Percentiles rank a stretch among this genome's conserved stretches.
These are phyloP conservation scores for Vishniacozyma victoriae DNA, from an alignment of 768 basidiomycete genomes.

Conservation along the genomic window DNA sequence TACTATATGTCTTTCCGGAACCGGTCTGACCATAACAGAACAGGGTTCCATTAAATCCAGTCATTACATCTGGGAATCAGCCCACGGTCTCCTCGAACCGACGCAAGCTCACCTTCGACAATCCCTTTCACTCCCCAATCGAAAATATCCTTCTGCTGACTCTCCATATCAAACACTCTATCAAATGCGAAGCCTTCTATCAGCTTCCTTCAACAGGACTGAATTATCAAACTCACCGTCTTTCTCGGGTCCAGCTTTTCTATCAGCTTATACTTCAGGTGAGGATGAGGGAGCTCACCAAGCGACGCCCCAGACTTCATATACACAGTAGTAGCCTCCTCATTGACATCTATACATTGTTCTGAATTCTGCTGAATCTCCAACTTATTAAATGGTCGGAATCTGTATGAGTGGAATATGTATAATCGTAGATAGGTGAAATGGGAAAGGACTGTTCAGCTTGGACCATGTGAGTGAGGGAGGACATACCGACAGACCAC, in stretches of 20 bases:
- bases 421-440: background rate
- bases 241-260: constrained; percentile 71
- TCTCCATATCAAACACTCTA: constrained; percentile 86
- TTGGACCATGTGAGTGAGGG: background rate
- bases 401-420: constrained; percentile 63
- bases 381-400: constrained; percentile 89
- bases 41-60: constrained; percentile 95
- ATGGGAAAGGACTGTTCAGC: constrained; percentile 2
- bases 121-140: constrained; percentile 98
- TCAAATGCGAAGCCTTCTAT: constrained; percentile 79
- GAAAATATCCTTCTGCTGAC: constrained; percentile 88
- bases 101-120: constrained; percentile 63
- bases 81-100: background rate
- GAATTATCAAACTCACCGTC: constrained; percentile 52
- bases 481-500: constrained; percentile 92
- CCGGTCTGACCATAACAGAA: constrained; percentile 54
- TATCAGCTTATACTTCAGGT: constrained; percentile 5
- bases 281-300: constrained; percentile 51
- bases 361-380: constrained; percentile 72
- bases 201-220: background rate
- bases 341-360: constrained; percentile 82
- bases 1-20: constrained; percentile 48
- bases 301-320: constrained; percentile 54
- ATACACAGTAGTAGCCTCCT: constrained; percentile 77
- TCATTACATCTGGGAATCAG: constrained; percentile 72